A percentile compares a stretch with the other conserved stretches of the same genome.
phyloP scores from a whole-genome alignment of 2,329 filamentous ascomycete species.

The Verticillium tricorpus region DNA sequence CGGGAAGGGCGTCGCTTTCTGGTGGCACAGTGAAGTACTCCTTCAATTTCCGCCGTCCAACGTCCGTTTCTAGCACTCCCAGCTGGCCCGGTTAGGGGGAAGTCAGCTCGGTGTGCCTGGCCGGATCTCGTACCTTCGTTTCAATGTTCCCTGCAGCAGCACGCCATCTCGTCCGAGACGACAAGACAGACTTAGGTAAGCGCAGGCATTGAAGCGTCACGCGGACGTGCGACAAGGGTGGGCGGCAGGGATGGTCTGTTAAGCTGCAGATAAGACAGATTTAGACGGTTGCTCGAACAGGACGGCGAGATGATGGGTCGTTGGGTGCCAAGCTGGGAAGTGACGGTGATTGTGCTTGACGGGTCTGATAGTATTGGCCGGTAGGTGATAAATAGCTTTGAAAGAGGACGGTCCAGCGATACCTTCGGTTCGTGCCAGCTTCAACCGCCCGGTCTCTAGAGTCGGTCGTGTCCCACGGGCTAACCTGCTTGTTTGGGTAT shows the following conservation, averaged over 20 bases:
- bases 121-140: background rate
- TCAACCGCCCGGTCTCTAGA: background rate
- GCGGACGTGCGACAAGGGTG: background rate
- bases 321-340: background rate
- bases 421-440: background rate
- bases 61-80: background rate
- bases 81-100: background rate
- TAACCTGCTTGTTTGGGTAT: background rate
- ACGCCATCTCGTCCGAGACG: background rate
- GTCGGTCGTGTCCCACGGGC: background rate
- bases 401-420: background rate
- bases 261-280: constrained; percentile 1
- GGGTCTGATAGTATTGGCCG: background rate
- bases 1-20: background rate
- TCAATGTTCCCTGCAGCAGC: background rate
- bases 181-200: background rate
- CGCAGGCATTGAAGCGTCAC: background rate
- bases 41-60: background rate
- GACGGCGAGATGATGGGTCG: background rate
- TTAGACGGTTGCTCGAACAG: background rate
- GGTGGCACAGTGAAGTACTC: background rate
- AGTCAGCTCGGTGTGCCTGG: background rate
- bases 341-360: background rate
- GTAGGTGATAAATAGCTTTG: background rate
- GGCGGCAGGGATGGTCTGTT: background rate